Base-by-base conservation (phyloP, 2,329 filamentous ascomycete genomes). In the Falciphora oryzae region DNA sequence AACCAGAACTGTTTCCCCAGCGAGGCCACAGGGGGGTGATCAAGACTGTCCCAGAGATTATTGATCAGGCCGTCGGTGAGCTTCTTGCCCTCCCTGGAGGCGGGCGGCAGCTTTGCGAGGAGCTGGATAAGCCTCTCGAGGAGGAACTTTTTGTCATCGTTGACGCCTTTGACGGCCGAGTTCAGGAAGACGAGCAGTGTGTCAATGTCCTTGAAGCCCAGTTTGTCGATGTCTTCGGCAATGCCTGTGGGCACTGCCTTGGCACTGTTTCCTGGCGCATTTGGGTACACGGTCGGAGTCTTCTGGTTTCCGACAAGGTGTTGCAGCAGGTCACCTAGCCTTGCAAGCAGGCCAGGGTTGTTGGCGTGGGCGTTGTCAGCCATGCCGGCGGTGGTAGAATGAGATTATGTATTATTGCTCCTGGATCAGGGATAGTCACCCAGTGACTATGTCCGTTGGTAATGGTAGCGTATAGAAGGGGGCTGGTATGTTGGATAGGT, bases 21-120 rank as follows among this genome's bases (percentile, higher is more conserved):
- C 59, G 79, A 80, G 63, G 73, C 76, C 57, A 81, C 68, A 1
- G 84, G 84, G 0, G 83, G 83, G 63, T 86, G 83, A 65, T 84
- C 77, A 10, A 86, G 75, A 64, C 79, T 83, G 61, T 77, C 75
- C 83, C 83, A 86, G 8, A 86, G 76, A 22, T 79, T 79, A 64
- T 79, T 78, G 56, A 85, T 78, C 70, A 85, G 78, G 53, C 77
- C 75, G 69, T 81, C 80, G 44, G 81, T 84, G 64, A 85, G 72
- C 32, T 68, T 66, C 61, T 70, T 69, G 28, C 69, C 66, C 29
- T 73, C 56, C 64, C 70, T 70, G 1, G 73, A 73, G 16, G 68
- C 64, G 11, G 69, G 66, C 35, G 70, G 68, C 32, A 74, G 65
- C 61, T 72, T 71, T 57, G 71, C 66, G n/a, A 75, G 63, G 11